phyloP scores from a whole-genome alignment of 2,329 filamentous ascomycete genomes.

The Penicillium sclerotiorum region DNA sequence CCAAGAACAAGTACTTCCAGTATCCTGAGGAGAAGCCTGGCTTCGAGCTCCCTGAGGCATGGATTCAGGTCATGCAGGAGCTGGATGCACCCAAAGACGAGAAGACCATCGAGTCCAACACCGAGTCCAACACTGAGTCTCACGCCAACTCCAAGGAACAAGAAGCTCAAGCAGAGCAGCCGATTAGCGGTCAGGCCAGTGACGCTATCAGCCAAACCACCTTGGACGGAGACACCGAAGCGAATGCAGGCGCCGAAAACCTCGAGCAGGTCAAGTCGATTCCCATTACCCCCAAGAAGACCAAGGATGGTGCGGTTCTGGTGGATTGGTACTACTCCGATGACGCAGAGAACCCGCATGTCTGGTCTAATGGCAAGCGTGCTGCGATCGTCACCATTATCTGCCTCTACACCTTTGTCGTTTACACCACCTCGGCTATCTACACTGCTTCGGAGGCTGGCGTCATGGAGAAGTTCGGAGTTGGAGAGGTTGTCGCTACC shows the following conservation, averaged over 20 bases:
- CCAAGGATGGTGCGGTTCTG: slow-evolving; percentile 39
- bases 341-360: slow-evolving; percentile 33
- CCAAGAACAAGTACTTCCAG: slow-evolving; percentile 45
- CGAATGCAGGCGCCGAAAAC: slow-evolving; percentile 31
- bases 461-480: slow-evolving; percentile 30
- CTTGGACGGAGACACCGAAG: slow-evolving; percentile 15
- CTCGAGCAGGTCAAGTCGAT: slow-evolving; percentile 33
- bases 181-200: background rate
- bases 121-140: too few relatives aligned
- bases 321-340: slow-evolving; percentile 38
- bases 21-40: slow-evolving; percentile 48
- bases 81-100: background rate
- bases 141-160: background rate
- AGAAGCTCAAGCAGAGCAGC: background rate
- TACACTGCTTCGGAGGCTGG: slow-evolving; percentile 32
- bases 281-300: slow-evolving; percentile 35
- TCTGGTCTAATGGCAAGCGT: slow-evolving; percentile 36
- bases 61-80: slow-evolving; percentile 21
- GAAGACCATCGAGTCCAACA: too few relatives aligned
- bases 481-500: slow-evolving; percentile 30
- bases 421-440: slow-evolving; percentile 41
- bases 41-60: slow-evolving; percentile 32
- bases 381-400: slow-evolving; percentile 26
- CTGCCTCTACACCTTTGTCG: slow-evolving; percentile 40
- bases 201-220: slow-evolving; percentile 14